Conservation (phyloP, 2,329 filamentous ascomycete species). For the Alternaria sp. region DNA sequence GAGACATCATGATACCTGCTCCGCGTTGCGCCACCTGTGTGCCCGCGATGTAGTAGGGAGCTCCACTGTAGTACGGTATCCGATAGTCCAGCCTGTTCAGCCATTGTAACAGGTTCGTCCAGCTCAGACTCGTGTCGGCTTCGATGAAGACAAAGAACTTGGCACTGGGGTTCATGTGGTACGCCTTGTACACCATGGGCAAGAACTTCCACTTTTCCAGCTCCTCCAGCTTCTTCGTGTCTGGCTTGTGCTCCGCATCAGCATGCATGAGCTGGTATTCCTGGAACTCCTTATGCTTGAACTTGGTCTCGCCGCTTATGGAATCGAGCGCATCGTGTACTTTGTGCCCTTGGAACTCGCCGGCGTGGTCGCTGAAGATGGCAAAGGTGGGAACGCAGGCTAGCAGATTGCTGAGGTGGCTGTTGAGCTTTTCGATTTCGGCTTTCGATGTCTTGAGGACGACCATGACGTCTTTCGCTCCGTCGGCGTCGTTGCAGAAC, state of each 20-base stretch:
- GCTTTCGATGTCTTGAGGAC: conserved; percentile 65
- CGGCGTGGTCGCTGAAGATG: conserved; percentile 65
- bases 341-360: conserved; percentile 58
- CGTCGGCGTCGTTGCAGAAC: conserved; percentile 35
- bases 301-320: conserved; percentile 43
- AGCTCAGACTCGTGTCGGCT: conserved; percentile 43
- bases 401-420: conserved; percentile 62
- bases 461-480: conserved; percentile 60
- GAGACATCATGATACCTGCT: conserved; percentile 52
- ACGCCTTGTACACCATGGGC: conserved; percentile 60
- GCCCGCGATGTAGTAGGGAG: conserved; percentile 44
- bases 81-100: conserved; percentile 46
- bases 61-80: conserved; percentile 53
- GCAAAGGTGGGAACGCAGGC: conserved; percentile 62
- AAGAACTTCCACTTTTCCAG: conserved; percentile 67
- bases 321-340: conserved; percentile 59
- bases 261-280: conserved; percentile 58
- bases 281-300: conserved; percentile 56
- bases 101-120: conserved; percentile 50
- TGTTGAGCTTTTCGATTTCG: conserved; percentile 62
- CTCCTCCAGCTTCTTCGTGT: conserved; percentile 53
- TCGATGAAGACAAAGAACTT: conserved; percentile 47
- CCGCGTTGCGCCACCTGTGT: conserved; percentile 52
- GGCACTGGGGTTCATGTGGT: conserved; percentile 39
- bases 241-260: conserved; percentile 51